Percentiles rank a stretch among this genome's conserved stretches.
These are phyloP conservation scores for Trichoderma koningiopsis DNA, from an alignment of 2,329 filamentous ascomycete species.

Conservation along the genomic window DNA sequence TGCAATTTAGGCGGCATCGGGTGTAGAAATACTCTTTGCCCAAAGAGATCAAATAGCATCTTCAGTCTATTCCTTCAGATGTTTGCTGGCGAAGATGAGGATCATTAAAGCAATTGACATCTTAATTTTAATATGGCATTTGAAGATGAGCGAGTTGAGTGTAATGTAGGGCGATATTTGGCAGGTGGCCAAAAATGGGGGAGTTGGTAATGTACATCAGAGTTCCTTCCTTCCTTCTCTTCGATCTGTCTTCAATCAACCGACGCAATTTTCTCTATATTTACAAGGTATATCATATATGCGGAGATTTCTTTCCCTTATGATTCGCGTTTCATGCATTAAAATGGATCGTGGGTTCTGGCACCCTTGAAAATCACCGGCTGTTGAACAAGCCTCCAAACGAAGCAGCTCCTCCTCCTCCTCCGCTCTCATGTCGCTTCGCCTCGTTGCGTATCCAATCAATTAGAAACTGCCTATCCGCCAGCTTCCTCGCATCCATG, in stretches of 20 bases:
- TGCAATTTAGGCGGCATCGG: neutral
- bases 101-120: neutral
- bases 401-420: conserved; percentile 42
- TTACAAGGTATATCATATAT: neutral
- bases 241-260: neutral
- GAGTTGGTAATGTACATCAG: neutral
- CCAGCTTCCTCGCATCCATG: conserved; percentile 51
- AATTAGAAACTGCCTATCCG: conserved; percentile 52
- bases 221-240: neutral
- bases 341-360: neutral
- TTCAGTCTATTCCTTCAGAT: neutral
- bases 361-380: conserved; percentile 19
- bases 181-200: neutral
- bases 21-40: neutral
- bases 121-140: neutral
- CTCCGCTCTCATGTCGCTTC: conserved; percentile 48
- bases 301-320: no score
- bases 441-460: conserved; percentile 59
- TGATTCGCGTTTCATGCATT: neutral
- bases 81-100: neutral
- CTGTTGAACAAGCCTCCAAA: conserved; percentile 48
- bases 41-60: neutral
- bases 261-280: neutral
- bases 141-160: neutral
- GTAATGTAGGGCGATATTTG: neutral